Conservation (phyloP, 768 basidiomycete species). For the Trichaptum fuscoviolaceum region DNA sequence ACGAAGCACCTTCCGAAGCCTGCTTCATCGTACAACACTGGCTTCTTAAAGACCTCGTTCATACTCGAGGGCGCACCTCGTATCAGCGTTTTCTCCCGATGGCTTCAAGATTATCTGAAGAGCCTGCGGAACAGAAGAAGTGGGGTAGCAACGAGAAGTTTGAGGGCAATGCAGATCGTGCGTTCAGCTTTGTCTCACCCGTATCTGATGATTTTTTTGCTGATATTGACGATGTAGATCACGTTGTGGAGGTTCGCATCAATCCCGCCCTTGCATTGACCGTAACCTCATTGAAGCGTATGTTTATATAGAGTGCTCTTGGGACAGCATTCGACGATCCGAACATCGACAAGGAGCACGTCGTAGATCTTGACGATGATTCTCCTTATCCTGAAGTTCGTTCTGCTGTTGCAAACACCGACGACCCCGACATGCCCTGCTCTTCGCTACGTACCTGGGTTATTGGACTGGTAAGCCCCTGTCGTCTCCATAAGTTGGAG, state of each 20-base stretch:
- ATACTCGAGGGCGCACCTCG: neutral
- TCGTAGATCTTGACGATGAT: slow-evolving; percentile 43
- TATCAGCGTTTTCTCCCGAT: neutral
- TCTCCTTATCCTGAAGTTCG: slow-evolving; percentile 84
- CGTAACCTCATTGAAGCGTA: neutral
- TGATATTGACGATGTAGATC: neutral
- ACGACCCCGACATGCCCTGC: slow-evolving; percentile 60
- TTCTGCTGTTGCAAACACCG: slow-evolving; percentile 68
- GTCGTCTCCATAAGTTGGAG: slow-evolving; percentile 12
- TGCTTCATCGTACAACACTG: neutral
- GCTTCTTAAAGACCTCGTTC: neutral
- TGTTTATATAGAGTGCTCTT: neutral
- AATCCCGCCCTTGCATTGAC: neutral
- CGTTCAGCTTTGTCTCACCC: neutral
- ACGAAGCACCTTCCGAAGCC: neutral
- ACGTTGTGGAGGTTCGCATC: neutral
- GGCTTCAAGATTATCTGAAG: neutral
- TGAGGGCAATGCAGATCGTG: neutral
- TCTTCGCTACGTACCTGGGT: slow-evolving; percentile 57
- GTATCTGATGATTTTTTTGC: neutral
- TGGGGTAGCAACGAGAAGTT: neutral
- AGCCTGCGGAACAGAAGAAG: neutral
- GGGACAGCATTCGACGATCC: slow-evolving; percentile 29
- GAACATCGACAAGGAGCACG: slow-evolving; percentile 25
- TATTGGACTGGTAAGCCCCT: slow-evolving; percentile 32